Evolutionary conservation across 225 moss, liverwort and hornwort species (phyloP).

Genomic region (Marchantia polymorpha): DNA sequence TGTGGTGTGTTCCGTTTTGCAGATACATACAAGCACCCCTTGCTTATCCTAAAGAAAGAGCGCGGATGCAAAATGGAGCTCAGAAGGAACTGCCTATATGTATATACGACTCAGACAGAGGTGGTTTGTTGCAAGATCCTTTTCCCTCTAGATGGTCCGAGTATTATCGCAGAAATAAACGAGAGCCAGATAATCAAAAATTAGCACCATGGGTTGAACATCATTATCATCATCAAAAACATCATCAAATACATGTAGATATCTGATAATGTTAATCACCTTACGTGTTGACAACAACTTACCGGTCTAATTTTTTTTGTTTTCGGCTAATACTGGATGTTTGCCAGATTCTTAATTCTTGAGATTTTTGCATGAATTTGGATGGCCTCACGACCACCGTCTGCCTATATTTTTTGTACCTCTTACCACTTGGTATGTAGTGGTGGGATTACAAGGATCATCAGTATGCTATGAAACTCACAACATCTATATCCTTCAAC

Average conservation of each 20-base stretch:
- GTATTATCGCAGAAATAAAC: slow-evolving; percentile 58
- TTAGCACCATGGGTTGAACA: slow-evolving; percentile 83
- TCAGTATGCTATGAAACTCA: no score
- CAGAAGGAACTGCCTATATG: slow-evolving; percentile 64
- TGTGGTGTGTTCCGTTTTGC: neutral
- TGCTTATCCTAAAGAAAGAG: slow-evolving; percentile 79
- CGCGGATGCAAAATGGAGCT: slow-evolving; percentile 54
- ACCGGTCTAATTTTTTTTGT: no score
- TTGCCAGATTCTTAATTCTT: no score
- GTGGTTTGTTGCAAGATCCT: slow-evolving; percentile 51
- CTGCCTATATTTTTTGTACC: no score
- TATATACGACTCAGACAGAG: slow-evolving; percentile 72
- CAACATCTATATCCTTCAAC: no score
- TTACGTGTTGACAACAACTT: no score
- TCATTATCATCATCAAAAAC: slow-evolving; percentile 45
- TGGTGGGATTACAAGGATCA: no score
- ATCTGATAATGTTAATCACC: neutral
- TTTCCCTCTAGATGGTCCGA: slow-evolving; percentile 69
- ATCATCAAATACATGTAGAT: neutral
- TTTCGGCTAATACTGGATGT: no score
- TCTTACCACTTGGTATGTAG: no score
- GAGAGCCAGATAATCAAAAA: slow-evolving; percentile 74
- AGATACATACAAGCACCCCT: slow-evolving; percentile 90
- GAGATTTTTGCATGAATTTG: no score
- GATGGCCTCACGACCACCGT: no score